A percentile compares a stretch with the other conserved stretches of the same genome.
Evolutionary conservation across 78 protist genomes (phyloP).

Genomic region (Creolimax fragrantissima): DNA sequence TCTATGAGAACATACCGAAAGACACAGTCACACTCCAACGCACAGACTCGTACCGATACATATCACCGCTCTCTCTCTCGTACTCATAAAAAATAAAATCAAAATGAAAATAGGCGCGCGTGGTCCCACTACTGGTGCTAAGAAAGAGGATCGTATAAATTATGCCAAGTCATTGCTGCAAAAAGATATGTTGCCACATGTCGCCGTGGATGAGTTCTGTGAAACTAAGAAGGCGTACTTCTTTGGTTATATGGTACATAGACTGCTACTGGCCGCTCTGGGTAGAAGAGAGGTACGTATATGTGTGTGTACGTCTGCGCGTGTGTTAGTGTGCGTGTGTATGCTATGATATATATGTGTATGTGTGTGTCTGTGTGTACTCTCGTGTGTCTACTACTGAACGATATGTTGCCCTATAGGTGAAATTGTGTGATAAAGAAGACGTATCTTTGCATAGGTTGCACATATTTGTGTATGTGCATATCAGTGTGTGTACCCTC

Average conservation of each 20-base stretch:
- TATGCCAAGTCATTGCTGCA: constrained; percentile 55
- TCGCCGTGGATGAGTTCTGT: constrained; percentile 70
- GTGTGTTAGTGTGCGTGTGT: background rate
- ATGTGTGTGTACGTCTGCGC: background rate
- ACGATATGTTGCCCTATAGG: too few species aligned
- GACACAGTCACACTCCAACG: too few species aligned
- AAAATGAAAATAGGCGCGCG: background rate
- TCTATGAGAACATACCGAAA: too few species aligned
- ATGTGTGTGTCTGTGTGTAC: background rate
- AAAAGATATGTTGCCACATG: constrained; percentile 90
- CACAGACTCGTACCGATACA: too few species aligned
- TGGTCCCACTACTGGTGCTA: background rate
- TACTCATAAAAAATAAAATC: too few species aligned
- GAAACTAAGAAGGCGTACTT: constrained; percentile 88
- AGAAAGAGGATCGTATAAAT: constrained; percentile 6
- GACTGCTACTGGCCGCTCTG: constrained; percentile 71
- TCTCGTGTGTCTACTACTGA: background rate
- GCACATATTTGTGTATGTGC: too few species aligned
- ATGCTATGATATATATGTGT: background rate
- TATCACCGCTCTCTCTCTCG: too few species aligned
- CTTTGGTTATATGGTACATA: constrained; percentile 92
- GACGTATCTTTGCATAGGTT: background rate
- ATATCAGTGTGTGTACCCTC: too few species aligned
- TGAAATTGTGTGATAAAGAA: background rate
- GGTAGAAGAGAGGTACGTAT: constrained; percentile 49